Base-by-base conservation (phyloP, 2,329 filamentous ascomycete genomes). In the Cryphonectria nitschkei region DNA sequence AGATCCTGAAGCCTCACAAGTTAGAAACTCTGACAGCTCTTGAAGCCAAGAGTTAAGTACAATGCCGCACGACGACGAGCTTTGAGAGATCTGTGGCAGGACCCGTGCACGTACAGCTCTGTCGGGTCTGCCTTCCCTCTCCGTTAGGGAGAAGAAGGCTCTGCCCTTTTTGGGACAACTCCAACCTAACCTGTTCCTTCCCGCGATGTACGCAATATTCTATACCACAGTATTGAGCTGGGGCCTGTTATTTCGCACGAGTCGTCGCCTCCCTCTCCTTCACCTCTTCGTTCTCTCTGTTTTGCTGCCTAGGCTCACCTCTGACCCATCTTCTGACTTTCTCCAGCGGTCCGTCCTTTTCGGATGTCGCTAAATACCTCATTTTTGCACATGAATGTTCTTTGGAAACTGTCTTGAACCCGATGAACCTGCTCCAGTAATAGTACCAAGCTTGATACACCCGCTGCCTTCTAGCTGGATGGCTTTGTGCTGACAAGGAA, bases 171-270 rank as follows among this genome's bases (percentile, higher is more conserved):
- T 13, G 32, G 58, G 19, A 37, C 32, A 39, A 32, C 16, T 11
- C 58, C 58, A 61, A 29, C 37, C 60, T 68, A 61, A 61, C 43
- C 68, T 54, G 52, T 65, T 65, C 70, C 16, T 61, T 70, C 50
- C 52, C 65, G 19, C 11, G 6, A 14, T 41, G 32, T 13, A 54
- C 26, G 29, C 16, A 7, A 34, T 8, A 39, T 34, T 39, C 19
- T 19, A 61, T 34, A 11, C 8, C 34, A 39, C 34, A 32, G 16
- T n/a, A 37, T 13, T 7, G 58, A n/a, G 32, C 58, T 39, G 58
- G 7, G 13, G 22, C 3, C 5, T 22, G 16, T 19, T 32, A 4
- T 37, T 22, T 22, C 16, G 22, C 34, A 61, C 34, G 16, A 61
- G 6, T 7, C 19, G 29, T 37, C 29, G 14, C 22, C 32, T 61